Base-by-base conservation (phyloP, 352 stramenopile genomes). In the Globisporangium echinulatum region DNA sequence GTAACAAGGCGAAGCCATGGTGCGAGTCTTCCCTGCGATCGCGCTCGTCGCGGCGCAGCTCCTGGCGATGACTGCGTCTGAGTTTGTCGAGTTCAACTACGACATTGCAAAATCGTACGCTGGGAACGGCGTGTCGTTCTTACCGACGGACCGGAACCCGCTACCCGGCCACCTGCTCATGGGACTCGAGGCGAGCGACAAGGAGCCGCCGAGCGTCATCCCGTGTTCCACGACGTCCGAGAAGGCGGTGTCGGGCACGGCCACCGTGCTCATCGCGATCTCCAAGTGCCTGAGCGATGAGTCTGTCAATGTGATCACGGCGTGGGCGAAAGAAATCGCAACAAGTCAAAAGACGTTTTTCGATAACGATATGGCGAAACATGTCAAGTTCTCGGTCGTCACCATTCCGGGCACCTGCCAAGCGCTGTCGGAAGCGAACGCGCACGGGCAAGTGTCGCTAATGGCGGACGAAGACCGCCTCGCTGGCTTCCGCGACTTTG, bases 241-340 rank as follows among this genome's bases (percentile, higher is more conserved):
- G 4, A 56, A 71, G 1, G 50, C 66, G 0, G 43, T 49, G 15
- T 62, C 56, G 5, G 49, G 63, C 10, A 17, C 1, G 2, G 69
- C 70, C 0, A 68, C 67, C 2, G 74, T 85, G 33, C 61, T 87
- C 10, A 60, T 87, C 14, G 77, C 69, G 15, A 78, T 89, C 63
- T 86, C 77, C 49, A 83, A 86, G 54, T 87, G 79, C 37, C 51
- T 87, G 7, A 70, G 71, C 50, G 47, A 78, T 25, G 50, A 52
- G 44, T 56, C 68, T 7, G 39, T 85, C 9, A 51, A 44, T 1
- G 56, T 67, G 14, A 68, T 87, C 7, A 59, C 77, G 9, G 58
- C 64, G 10, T 89, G 79, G 79, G 68, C 83, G 7, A 10, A 19
- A 15, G 36, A 4, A 2, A 39, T 59, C 6, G 13, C 44, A 33